Evolutionary conservation across 192 early-diverging fungal species (phyloP).

Genomic region (Powellomyces hirtus): DNA sequence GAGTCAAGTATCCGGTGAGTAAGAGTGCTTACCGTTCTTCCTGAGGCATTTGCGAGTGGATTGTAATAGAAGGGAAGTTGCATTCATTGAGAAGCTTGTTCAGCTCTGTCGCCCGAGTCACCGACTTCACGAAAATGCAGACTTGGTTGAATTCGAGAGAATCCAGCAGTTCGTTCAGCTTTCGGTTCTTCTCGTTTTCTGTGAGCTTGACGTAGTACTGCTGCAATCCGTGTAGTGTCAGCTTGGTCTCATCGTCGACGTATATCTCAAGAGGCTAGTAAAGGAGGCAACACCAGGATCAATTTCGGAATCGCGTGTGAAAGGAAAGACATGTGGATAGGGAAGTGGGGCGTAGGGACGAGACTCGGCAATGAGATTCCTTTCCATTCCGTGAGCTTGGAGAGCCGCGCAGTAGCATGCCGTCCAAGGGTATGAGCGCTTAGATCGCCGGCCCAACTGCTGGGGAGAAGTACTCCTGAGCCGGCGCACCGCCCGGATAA

Average conservation of each 20-base stretch:
- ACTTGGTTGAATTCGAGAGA: constrained; percentile 98
- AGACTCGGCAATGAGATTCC: too few species aligned
- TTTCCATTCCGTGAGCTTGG: too few species aligned
- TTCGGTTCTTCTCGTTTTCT: constrained; percentile 89
- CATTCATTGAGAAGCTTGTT: constrained; percentile 83
- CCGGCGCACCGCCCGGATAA: too few species aligned
- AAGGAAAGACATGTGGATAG: too few species aligned
- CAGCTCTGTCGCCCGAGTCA: constrained; percentile 80
- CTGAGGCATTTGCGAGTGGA: constrained; percentile 89
- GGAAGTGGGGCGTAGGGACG: too few species aligned
- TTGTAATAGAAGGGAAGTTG: constrained; percentile 92
- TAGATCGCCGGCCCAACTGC: too few species aligned
- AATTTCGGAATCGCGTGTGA: too few species aligned
- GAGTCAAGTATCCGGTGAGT: background rate
- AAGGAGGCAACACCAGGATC: background rate
- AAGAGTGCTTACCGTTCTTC: constrained; percentile 67
- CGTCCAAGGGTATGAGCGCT: too few species aligned
- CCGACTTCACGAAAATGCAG: constrained; percentile 93
- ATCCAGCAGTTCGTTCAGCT: constrained; percentile 90
- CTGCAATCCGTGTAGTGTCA: constrained; percentile 95
- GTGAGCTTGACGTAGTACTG: constrained; percentile 88
- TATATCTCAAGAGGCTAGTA: constrained; percentile 91
- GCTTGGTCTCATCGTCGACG: constrained; percentile 96
- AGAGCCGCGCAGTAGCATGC: too few species aligned
- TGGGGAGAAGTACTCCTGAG: too few species aligned